Evolutionary conservation across 257 asterid species (phyloP).

Genomic region (Haberlea rhodopensis): DNA sequence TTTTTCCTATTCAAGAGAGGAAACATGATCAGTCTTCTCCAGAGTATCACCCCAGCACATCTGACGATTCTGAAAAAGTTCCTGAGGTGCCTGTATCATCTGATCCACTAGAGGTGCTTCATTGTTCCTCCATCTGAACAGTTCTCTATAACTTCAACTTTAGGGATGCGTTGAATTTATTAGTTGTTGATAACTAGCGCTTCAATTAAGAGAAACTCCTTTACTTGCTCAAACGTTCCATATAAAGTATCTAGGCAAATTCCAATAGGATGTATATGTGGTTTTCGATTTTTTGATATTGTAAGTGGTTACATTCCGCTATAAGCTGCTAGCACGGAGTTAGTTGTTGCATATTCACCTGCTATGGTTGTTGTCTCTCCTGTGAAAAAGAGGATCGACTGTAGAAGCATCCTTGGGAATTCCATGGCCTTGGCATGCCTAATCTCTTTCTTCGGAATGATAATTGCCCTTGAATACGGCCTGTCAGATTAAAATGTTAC

Average conservation of each 20-base stretch:
- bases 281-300: neutral
- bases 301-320: neutral
- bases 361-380: neutral
- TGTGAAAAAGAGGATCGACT: neutral
- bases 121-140: constrained; percentile 10
- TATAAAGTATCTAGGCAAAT: neutral
- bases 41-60: constrained; percentile 29
- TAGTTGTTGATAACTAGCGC: neutral
- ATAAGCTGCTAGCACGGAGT: neutral
- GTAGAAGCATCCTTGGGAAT: neutral
- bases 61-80: constrained; percentile 44
- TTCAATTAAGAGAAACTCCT: no score
- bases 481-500: constrained; percentile 1
- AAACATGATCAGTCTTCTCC: constrained; percentile 43
- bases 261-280: neutral
- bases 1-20: constrained; percentile 52
- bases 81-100: constrained; percentile 54
- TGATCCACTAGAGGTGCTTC: constrained; percentile 68
- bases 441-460: constrained; percentile 11
- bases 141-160: neutral
- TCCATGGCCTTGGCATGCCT: constrained; percentile 1
- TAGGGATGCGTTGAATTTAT: neutral
- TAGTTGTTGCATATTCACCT: neutral
- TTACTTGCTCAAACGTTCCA: neutral
- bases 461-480: neutral